Conservation (phyloP, 495 filamentous ascomycete genomes). For the Tuber aestivum region DNA sequence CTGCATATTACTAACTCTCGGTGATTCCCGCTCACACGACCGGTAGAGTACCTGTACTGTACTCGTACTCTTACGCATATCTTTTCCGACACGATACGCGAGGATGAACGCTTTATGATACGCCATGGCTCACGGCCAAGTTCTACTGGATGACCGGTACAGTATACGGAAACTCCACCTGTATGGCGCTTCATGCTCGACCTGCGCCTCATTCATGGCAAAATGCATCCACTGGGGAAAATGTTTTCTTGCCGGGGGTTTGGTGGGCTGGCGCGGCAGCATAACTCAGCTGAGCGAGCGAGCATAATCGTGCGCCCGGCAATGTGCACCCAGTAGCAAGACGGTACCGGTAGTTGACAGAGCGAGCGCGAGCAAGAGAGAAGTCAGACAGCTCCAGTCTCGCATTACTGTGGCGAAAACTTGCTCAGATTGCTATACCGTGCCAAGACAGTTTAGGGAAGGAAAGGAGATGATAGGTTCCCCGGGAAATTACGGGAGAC, state of each 20-base stretch:
- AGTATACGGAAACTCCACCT: not conserved
- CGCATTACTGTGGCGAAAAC: not conserved
- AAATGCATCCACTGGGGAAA: not conserved
- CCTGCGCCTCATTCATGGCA: not conserved
- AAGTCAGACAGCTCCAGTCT: not conserved
- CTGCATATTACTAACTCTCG: not conserved
- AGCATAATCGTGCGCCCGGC: too few relatives aligned
- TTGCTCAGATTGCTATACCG: not conserved
- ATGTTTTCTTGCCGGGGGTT: not conserved
- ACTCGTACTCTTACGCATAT: too few relatives aligned
- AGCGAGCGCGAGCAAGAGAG: not conserved
- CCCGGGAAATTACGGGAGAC: not conserved
- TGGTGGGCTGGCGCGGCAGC: not conserved
- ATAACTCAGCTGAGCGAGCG: not conserved
- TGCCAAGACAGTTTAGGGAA: not conserved
- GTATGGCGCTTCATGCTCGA: not conserved
- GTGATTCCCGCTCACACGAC: not conserved
- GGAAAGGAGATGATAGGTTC: not conserved
- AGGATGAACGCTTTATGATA: not conserved
- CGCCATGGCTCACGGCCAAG: not conserved
- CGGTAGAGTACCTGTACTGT: too few relatives aligned
- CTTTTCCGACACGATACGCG: not conserved
- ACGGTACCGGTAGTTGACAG: too few relatives aligned
- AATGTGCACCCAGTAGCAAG: not conserved
- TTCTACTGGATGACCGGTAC: not conserved